Evolutionary conservation across 139 green algal species (phyloP).

Genomic region (Nannochloris sp.): DNA sequence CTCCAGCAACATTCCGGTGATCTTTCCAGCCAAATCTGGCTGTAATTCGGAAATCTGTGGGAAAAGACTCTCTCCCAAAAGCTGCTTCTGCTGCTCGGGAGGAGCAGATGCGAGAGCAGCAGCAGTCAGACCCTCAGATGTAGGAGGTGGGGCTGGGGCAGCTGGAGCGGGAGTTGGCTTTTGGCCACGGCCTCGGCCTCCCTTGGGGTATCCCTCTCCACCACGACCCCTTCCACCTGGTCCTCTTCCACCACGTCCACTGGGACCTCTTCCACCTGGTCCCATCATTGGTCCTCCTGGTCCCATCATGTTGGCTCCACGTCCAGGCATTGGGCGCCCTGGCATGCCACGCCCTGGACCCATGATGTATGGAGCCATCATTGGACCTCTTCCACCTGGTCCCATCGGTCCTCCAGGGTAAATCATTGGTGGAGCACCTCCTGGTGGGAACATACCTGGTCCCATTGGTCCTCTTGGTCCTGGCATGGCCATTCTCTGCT

Average conservation of each 20-base stretch:
- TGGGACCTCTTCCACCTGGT: constrained; percentile 6
- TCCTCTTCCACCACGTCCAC: constrained; percentile 12
- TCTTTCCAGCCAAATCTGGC: constrained; percentile 82
- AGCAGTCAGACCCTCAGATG: constrained; percentile 33
- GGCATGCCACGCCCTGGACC: constrained; percentile 13
- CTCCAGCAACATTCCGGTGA: constrained; percentile 93
- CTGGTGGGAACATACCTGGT: constrained; percentile 25
- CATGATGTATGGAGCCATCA: constrained; percentile 33
- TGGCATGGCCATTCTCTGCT: constrained; percentile 23
- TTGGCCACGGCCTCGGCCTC: constrained; percentile 25
- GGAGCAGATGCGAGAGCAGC: constrained; percentile 68
- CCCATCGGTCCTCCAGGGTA: constrained; percentile 20
- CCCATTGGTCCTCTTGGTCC: constrained; percentile 35
- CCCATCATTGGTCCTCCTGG: neutral
- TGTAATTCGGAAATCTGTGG: constrained; percentile 56
- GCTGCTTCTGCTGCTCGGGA: constrained; percentile 79
- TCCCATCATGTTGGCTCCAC: neutral
- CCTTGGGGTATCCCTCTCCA: constrained; percentile 6
- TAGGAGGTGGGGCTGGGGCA: constrained; percentile 16
- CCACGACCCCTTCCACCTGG: neutral
- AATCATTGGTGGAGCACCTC: constrained; percentile 29
- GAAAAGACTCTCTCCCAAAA: constrained; percentile 86
- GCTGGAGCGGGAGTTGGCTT: constrained; percentile 2
- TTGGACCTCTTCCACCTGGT: constrained; percentile 2
- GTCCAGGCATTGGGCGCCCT: constrained; percentile 8